Conservation (phyloP, 139 green algal species). For the Monoraphidium neglectum region DNA sequence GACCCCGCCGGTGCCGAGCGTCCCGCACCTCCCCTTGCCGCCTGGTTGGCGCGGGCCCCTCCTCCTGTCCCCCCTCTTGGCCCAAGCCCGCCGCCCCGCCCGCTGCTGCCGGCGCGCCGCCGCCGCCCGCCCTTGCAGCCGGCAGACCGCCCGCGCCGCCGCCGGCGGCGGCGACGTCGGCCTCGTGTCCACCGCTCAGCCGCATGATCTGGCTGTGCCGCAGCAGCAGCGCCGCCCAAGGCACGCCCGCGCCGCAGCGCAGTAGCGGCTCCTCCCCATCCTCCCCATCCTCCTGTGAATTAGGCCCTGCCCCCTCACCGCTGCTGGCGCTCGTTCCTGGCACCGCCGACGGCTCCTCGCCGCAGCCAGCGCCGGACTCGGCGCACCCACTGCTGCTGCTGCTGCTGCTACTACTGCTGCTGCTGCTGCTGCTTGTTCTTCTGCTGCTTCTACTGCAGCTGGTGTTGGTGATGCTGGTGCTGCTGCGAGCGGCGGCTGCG, state of each 20-base stretch:
- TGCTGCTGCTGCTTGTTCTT: neutral
- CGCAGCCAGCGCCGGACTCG: too few species aligned
- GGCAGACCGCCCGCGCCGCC: neutral
- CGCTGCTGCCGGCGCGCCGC: too few species aligned
- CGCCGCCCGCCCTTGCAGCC: too few species aligned
- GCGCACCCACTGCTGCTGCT: conserved; percentile 4
- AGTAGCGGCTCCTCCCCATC: neutral
- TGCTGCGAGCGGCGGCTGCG: neutral
- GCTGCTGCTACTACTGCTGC: neutral
- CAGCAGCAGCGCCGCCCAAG: neutral
- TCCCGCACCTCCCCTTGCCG: too few species aligned
- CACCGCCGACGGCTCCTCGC: too few species aligned
- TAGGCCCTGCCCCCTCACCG: too few species aligned
- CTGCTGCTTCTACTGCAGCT: neutral
- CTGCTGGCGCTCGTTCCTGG: too few species aligned
- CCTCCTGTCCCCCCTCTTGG: neutral
- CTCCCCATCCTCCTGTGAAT: too few species aligned
- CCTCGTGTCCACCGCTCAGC: neutral
- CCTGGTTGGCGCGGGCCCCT: too few species aligned
- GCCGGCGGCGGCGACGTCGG: neutral
- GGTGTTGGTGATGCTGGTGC: neutral
- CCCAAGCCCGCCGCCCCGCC: neutral
- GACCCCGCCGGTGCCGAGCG: too few species aligned
- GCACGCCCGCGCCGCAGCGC: neutral
- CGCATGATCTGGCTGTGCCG: neutral